phyloP scores from a whole-genome alignment of 2,329 filamentous ascomycete genomes.

The Colletotrichum sp. region DNA sequence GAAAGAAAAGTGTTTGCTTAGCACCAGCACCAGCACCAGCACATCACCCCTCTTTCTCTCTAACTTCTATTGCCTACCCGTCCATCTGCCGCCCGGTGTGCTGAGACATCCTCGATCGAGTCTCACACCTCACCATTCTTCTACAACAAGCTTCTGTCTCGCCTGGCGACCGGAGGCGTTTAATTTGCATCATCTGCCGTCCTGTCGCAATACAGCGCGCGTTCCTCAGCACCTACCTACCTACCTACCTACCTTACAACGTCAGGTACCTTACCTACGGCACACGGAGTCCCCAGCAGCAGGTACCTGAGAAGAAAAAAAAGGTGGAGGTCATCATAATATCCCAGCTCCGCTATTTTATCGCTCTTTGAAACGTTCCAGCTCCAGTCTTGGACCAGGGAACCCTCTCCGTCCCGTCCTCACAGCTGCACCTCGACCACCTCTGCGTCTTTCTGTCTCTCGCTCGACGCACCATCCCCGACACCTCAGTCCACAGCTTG shows the following conservation, averaged over 20 bases:
- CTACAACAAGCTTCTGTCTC: conserved; percentile 4
- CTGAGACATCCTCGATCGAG: conserved; percentile 14
- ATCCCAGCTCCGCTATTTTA: conserved; percentile 18
- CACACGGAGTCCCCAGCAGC: neutral
- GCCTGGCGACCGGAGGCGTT: conserved; percentile 1
- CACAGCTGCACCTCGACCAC: neutral
- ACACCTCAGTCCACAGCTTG: neutral
- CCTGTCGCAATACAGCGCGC: conserved; percentile 8
- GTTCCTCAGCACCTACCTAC: neutral
- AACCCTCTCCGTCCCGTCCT: conserved; percentile 3
- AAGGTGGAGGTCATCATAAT: conserved; percentile 16
- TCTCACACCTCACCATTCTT: neutral
- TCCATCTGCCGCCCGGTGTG: neutral
- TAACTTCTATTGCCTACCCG: neutral
- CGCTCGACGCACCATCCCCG: conserved; percentile 16
- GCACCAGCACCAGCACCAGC: neutral
- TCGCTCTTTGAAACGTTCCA: conserved; percentile 20
- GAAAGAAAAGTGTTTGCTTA: neutral
- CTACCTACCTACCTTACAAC: neutral
- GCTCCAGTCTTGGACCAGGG: conserved; percentile 18
- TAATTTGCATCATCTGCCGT: conserved; percentile 6
- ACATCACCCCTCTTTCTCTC: neutral
- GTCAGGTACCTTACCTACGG: neutral
- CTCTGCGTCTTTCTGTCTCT: neutral
- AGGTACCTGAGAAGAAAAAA: neutral